phyloP scores from a whole-genome alignment of 257 asterid genomes.

The Solanum rostratum region DNA sequence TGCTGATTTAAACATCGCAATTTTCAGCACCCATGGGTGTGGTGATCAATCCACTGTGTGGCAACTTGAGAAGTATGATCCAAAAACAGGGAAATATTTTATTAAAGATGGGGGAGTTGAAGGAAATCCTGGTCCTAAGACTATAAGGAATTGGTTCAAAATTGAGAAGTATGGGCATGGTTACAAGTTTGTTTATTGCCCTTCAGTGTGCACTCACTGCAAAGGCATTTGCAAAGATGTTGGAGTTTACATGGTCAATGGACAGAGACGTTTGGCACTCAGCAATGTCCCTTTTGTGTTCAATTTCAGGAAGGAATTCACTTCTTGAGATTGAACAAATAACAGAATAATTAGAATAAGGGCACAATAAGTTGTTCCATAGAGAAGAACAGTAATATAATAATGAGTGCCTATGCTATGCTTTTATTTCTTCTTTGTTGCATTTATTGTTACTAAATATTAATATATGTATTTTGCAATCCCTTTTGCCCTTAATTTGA shows the following conservation, averaged over 20 bases:
- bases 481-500: too few species aligned
- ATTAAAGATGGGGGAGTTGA: not conserved
- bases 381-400: not conserved
- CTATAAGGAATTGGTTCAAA: not conserved
- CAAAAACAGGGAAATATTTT: not conserved
- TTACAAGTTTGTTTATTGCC: not conserved
- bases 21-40: not conserved
- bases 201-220: not conserved
- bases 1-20: not conserved
- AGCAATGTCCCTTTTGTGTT: not conserved
- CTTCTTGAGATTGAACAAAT: not conserved
- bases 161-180: too few species aligned
- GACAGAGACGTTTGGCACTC: not conserved
- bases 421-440: not conserved
- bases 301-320: not conserved
- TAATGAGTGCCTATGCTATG: not conserved
- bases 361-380: not conserved
- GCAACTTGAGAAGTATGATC: not conserved
- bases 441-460: too few species aligned
- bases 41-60: not conserved
- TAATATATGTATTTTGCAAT: too few species aligned
- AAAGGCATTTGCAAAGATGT: not conserved
- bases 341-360: not conserved
- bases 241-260: not conserved
- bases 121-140: not conserved